Percentiles rank a stretch among this genome's conserved stretches.
phyloP scores from a whole-genome alignment of 768 basidiomycete species.

The Collybiopsis confluens region DNA sequence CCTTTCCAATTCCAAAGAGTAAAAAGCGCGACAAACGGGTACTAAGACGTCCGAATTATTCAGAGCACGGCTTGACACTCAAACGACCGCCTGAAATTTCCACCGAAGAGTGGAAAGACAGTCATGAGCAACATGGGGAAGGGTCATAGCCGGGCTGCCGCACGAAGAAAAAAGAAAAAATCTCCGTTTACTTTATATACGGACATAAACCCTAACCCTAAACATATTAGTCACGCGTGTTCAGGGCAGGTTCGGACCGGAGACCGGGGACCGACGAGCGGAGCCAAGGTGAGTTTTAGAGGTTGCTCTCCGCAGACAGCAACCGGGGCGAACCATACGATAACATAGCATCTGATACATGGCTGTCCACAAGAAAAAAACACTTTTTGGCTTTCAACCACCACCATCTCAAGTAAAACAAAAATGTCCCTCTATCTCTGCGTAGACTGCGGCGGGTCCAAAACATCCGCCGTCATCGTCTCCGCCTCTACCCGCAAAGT shows the following conservation, averaged over 20 bases:
- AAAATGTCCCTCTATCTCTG: constrained; percentile 67
- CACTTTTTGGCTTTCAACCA: not conserved
- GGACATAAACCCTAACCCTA: too few relatives aligned
- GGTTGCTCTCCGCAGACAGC: not conserved
- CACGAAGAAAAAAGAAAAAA: constrained; percentile 42
- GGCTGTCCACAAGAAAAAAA: not conserved
- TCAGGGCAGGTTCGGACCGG: not conserved
- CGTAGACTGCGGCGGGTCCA: constrained; percentile 87
- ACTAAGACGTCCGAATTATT: constrained; percentile 73
- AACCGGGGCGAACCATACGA: not conserved
- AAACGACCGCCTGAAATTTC: constrained; percentile 61
- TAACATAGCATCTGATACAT: not conserved
- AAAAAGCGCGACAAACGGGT: constrained; percentile 59
- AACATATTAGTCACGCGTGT: not conserved
- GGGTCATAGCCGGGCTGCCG: constrained; percentile 72
- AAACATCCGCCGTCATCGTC: constrained; percentile 71
- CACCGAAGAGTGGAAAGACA: constrained; percentile 32
- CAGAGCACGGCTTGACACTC: constrained; percentile 88
- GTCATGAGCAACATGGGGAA: constrained; percentile 90
- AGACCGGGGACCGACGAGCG: too few relatives aligned
- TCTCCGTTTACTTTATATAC: too few relatives aligned
- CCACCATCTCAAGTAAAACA: not conserved
- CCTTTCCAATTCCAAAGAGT: constrained; percentile 29
- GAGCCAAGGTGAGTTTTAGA: too few relatives aligned
- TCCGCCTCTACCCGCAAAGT: constrained; percentile 52